Evolutionary conservation across 805 yeast genomes (phyloP).

Genomic region (Candida hungchunana): DNA sequence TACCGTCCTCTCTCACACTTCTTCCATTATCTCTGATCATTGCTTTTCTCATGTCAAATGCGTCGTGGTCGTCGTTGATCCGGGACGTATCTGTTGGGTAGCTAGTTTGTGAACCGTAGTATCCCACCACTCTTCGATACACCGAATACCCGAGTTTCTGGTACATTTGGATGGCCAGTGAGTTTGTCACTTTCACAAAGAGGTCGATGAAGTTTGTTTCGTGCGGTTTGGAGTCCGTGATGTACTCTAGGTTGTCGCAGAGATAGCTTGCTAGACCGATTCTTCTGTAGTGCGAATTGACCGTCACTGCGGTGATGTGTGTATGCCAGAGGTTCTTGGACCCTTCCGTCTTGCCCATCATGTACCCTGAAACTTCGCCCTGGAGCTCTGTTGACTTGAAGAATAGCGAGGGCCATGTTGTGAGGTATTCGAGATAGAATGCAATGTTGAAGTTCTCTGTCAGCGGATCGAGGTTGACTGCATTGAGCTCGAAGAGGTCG

Average conservation of each 20-base stretch:
- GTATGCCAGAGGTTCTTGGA: constrained; percentile 84
- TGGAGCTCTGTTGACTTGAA: constrained; percentile 62
- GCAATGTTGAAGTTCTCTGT: constrained; percentile 88
- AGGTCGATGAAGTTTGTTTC: constrained; percentile 83
- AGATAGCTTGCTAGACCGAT: constrained; percentile 80
- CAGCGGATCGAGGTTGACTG: constrained; percentile 79
- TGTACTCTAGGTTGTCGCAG: constrained; percentile 66
- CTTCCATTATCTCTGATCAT: constrained; percentile 51
- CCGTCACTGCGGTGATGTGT: constrained; percentile 94
- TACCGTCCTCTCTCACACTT: constrained; percentile 58
- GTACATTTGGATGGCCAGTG: constrained; percentile 74
- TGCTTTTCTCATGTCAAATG: constrained; percentile 79
- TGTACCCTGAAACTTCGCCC: constrained; percentile 52
- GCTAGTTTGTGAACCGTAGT: constrained; percentile 59
- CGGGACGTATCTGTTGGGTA: constrained; percentile 38
- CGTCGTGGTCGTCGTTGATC: constrained; percentile 69
- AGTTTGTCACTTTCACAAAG: constrained; percentile 84
- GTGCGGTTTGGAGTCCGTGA: constrained; percentile 75
- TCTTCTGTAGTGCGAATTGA: constrained; percentile 76
- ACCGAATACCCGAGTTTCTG: constrained; percentile 83
- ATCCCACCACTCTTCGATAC: constrained; percentile 82
- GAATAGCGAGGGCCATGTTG: constrained; percentile 84
- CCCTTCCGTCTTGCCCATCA: constrained; percentile 98
- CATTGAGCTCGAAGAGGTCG: constrained; percentile 68
- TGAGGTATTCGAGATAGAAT: constrained; percentile 79